Evolutionary conservation across 345 rosid species (phyloP), one percentile per base, ranked within the genome.

Genomic region (Linum tenue): DNA sequence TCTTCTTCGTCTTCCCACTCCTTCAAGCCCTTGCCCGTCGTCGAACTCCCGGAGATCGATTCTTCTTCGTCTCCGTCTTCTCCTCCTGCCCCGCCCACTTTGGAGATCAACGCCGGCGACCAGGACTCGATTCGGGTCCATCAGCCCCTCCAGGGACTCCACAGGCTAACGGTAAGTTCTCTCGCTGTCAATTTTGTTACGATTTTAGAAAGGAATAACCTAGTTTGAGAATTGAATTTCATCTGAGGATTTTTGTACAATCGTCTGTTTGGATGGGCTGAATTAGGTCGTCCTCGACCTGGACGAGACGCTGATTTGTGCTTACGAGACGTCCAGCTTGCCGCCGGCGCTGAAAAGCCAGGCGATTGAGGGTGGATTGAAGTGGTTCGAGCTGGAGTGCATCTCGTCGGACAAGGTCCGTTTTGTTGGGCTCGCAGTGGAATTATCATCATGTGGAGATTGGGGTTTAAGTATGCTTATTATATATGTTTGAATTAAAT

Each of bases 291-390:
- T 95, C 76, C 89, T 95, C 14, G 99, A 95, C 72, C 82, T 95
- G 82, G 99, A 95, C 73, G 99, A 95, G 77, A 95, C 99, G 42
- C 80, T 95, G 59, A 88, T 95, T 41, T 89, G 98, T 62, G 95
- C 99, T 1, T 95, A 87, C 14, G 98, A 95, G 83, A 83, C 91
- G 0, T 86, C 91, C 5, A 89, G 90, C 72, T 72, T 95, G 59
- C 95, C 98, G 43, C 74, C 76, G 70, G 37, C 78, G 60, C 73
- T 87, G 11, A 85, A 85, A 2, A 77, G 67, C 69, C 89, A 85
- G 80, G 99, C 98, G 37, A 78, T 69, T 4, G 95, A 86, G 70
- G 85, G 89, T 5, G 94, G 98, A 37, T 67, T 95, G 75, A 82
- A 81, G 72, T 89, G 96, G 89, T 95, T 95, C 72, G 97, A 95